These are phyloP conservation scores for Leccinum pellstonianum DNA, from an alignment of 768 basidiomycete species.

Conservation along the genomic window DNA sequence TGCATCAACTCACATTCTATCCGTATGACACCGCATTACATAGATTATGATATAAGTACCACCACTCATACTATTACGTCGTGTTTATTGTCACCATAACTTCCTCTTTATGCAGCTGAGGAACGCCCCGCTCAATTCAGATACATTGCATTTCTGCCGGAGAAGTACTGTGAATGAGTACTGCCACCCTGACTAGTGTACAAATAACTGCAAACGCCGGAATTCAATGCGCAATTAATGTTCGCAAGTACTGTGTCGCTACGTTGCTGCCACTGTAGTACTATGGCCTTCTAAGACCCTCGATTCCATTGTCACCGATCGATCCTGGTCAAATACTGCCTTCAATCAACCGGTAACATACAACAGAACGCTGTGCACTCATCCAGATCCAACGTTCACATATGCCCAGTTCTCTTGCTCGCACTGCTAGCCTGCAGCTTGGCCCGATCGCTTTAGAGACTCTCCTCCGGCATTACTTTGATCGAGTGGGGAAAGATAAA, in stretches of 20 bases:
- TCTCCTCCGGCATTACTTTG: conserved; percentile 84
- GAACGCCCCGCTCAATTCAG: conserved; percentile 28
- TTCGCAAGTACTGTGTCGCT: too few relatives aligned
- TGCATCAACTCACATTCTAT: conserved; percentile 11
- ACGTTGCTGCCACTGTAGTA: too few relatives aligned
- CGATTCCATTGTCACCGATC: too few relatives aligned
- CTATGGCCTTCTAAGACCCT: too few relatives aligned
- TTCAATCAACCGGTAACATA: background rate
- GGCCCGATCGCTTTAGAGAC: conserved; percentile 74
- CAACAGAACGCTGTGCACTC: background rate
- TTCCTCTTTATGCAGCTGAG: conserved; percentile 15
- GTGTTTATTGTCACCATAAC: conserved; percentile 15
- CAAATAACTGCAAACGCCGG: too few relatives aligned
- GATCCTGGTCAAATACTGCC: too few relatives aligned
- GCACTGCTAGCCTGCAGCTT: conserved; percentile 60
- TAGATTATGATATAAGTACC: conserved; percentile 33
- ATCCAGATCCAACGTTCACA: background rate
- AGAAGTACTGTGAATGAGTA: too few relatives aligned
- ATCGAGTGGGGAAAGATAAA: conserved; percentile 50
- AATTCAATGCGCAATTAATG: too few relatives aligned
- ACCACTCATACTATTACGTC: conserved; percentile 25
- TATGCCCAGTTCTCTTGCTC: conserved; percentile 56
- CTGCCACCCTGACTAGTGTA: too few relatives aligned
- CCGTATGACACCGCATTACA: conserved; percentile 18
- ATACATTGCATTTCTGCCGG: background rate